Evolutionary conservation across 1,284 basidiomycete genomes (phyloP), one percentile per base, ranked within the genome.

Genomic region (Trichosporon inkin): DNA sequence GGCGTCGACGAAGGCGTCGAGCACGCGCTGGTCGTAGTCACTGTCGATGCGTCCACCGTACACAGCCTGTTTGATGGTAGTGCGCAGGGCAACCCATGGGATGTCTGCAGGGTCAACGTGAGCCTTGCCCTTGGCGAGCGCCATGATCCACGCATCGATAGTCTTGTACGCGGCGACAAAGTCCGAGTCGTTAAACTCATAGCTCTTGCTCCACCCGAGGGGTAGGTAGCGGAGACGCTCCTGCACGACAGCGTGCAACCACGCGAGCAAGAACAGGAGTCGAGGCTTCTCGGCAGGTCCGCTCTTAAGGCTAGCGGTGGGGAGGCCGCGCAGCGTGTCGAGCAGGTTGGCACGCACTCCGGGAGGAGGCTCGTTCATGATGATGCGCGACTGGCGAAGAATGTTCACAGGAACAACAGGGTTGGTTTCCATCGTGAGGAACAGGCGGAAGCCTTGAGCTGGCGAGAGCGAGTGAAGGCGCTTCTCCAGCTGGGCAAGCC

Each of bases 141-240:
- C 78, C 57, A 82, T 84, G 57, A 96, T 82, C 92, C 93, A 97
- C 1, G 86, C 82, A 71, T 96, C 92, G 72, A 97, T 95, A 11
- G 90, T 94, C 52, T 84, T 84, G 75, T 92, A 88, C 0, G 93
- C 92, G 11, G 93, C 89, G n/a, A 88, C 85, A 84, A 95, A 89
- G 73, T 98, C 94, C 5, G 94, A 95, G 74, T 97, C 92, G 77
- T 97, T 97, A 84, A 97, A 97, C 76, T 97, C 94, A 78, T 97
- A 97, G 0, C 84, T 83, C 80, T 96, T 92, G 73, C 88, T 92
- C 92, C 93, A 98, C 0, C 94, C 93, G 22, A 98, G 82, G 6
- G 94, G 94, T 10, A 88, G 89, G 74, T 96, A 97, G 41, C 94
- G 89, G 22, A 97, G 82, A 66, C 94, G 90, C 77, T 97, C 94